phyloP scores from a whole-genome alignment of 352 stramenopile species.

The Halophytophthora polymorphica region DNA sequence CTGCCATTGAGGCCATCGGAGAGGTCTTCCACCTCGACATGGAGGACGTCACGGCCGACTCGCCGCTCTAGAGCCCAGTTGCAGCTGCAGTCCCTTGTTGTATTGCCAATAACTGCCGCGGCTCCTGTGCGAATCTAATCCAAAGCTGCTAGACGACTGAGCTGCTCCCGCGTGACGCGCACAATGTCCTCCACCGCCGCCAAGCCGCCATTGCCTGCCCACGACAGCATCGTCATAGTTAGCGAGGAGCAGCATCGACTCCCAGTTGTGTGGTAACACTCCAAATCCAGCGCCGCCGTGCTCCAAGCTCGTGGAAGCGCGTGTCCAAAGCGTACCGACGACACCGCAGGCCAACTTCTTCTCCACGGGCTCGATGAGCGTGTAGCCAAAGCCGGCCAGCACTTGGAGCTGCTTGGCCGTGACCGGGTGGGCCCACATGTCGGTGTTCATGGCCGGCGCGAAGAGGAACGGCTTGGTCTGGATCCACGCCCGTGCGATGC shows the following conservation, averaged over 20 bases:
- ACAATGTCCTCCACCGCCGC: slow-evolving; percentile 64
- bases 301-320: no score
- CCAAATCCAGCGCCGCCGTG: slow-evolving; percentile 13
- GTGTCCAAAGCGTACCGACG: slow-evolving; percentile 48
- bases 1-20: slow-evolving; percentile 56
- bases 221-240: slow-evolving; percentile 5
- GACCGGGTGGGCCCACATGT: slow-evolving; percentile 96
- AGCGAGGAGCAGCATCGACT: slow-evolving; percentile 5
- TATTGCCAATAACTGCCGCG: neutral
- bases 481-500: slow-evolving; percentile 91
- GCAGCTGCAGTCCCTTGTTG: slow-evolving; percentile 11
- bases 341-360: slow-evolving; percentile 96
- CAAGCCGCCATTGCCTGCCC: slow-evolving; percentile 60
- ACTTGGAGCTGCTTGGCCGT: slow-evolving; percentile 77
- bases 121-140: slow-evolving; percentile 4
- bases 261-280: slow-evolving; percentile 16
- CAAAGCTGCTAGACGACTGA: slow-evolving; percentile 16
- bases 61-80: slow-evolving; percentile 33
- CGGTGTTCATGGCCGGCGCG: slow-evolving; percentile 97
- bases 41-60: slow-evolving; percentile 33
- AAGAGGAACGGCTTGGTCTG: slow-evolving; percentile 91
- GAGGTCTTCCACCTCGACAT: slow-evolving; percentile 76
- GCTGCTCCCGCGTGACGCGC: slow-evolving; percentile 19
- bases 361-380: slow-evolving; percentile 83
- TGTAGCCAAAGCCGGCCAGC: slow-evolving; percentile 63